Base-by-base conservation (phyloP, 1,139 yeast genomes). In the Hyphopichia pseudoburtonii region DNA sequence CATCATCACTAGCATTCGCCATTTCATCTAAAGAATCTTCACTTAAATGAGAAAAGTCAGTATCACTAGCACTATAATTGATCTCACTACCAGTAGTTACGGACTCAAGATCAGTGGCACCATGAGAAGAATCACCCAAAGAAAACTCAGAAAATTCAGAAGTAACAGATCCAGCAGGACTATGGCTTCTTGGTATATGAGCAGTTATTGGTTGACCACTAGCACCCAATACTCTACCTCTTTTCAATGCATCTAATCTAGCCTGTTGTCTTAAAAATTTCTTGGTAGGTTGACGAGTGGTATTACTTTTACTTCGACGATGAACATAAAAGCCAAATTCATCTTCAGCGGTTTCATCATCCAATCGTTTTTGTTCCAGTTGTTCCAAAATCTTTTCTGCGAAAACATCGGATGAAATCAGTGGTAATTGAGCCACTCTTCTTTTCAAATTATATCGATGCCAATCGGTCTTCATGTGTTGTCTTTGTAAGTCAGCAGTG, bases 401-500 rank as follows among this genome's bases (percentile, higher is more conserved):
- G 67, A 87, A 88, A 8, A 82, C 70, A 41, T 86, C 89, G 1
- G 96, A 83, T 16, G 82, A 67, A 34, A 92, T 83, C 3, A 96
- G 82, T 2, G 90, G 83, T 46, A 92, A 66, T 33, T 79, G 78
- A 3, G 96, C 96, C 28, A 92, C 96, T 53, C 96, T 74, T 61
- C 98, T 76, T 62, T 92, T 92, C 56, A 92, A 73, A 56, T 92
- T 90, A 60, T 87, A 92, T 47, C 95, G 74, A 55, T 89, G 97
- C 97, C 97, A 90, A 44, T 90, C 97, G 1, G 96, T 82, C 57
- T 87, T 88, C 97, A 92, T 92, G 55, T 92, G 98, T 39, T 75
- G 71, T 50, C 97, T 73, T 65, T 92, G 98, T 45, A 80, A 73
- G 40, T 83, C 89, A 5, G 95, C 83, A 14, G 82, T 71, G 14